Evolutionary conservation across 176 grass and related monocot species (phyloP), one percentile per base, ranked within the genome.

Genomic region (Carex scoparia): DNA sequence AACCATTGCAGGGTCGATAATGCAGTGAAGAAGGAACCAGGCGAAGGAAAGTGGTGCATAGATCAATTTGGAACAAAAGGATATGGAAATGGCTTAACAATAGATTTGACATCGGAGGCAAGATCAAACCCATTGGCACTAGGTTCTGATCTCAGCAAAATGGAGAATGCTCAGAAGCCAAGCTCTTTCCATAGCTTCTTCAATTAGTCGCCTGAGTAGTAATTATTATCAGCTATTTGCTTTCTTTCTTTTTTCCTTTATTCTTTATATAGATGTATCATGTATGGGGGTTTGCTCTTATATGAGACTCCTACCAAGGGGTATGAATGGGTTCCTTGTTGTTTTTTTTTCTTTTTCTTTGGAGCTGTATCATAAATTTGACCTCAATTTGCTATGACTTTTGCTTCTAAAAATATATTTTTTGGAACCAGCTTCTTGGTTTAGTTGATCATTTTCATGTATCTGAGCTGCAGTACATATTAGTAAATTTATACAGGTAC

Each of bases 161-260:
- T 80, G 68, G 81, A 88, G 42, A 85, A n/a, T 6, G 9, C 27
- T 68, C 69, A 79, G 32, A 85, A 61, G 35, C 72, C 76, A 11
- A 74, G 83, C 59, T 80, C 83, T 72, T 89, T 85, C 87, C 65
- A 89, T 35, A 72, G 87, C 19, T 85, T 89, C 55, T 85, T 89
- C 31, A 44, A 89, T 46, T 84, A 89, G 83, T 69, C 10, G 62
- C 75, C 75, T 7, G 27, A 57, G 12, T 5, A 44, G 72, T 9
- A 32, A 28, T 49, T 55, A 77, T 77, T 69, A 54, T 77, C 48
- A 31, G 23, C 72, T 76, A 55, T 74, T 30, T 73, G 16, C 11
- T 76, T 76, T 76, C 46, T 76, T 76, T 31, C 14, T 71, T 69
- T 76, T 31, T 13, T 14, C 19, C 11, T 28, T 76, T 76, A 51